phyloP scores from a whole-genome alignment of 1,284 basidiomycete species.

The Ustilago lituana region DNA sequence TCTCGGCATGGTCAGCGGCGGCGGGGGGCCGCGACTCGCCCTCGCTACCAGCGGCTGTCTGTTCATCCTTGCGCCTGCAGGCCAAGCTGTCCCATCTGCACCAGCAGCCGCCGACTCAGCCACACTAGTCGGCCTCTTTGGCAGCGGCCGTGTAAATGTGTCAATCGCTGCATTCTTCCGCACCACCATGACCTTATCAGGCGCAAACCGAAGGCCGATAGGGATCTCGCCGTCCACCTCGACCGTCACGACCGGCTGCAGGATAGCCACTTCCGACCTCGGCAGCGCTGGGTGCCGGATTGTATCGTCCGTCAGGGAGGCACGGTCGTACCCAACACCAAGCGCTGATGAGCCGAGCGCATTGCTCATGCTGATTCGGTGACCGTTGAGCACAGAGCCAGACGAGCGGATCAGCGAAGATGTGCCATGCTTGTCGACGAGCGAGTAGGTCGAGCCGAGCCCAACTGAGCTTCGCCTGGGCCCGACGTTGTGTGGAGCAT shows the following conservation, averaged over 20 bases:
- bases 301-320: constrained; percentile 65
- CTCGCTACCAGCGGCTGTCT: not conserved
- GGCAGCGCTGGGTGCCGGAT: constrained; percentile 86
- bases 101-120: constrained; percentile 1
- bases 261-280: constrained; percentile 84
- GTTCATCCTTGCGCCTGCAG: constrained; percentile 13
- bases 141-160: constrained; percentile 34
- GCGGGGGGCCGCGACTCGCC: not conserved
- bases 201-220: constrained; percentile 21
- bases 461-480: constrained; percentile 23
- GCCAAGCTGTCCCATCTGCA: constrained; percentile 6
- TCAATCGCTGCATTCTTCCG: constrained; percentile 46
- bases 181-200: constrained; percentile 32
- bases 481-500: constrained; percentile 21
- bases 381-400: constrained; percentile 8
- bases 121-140: constrained; percentile 15
- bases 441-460: constrained; percentile 44
- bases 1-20: constrained; percentile 3
- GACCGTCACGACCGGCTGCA: constrained; percentile 80
- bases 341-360: not conserved
- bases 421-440: constrained; percentile 28
- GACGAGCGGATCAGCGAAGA: constrained; percentile 16
- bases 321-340: not conserved
- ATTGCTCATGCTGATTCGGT: constrained; percentile 16
- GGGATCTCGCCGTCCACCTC: constrained; percentile 40